Base-by-base conservation (phyloP, 805 yeast species). In the Middelhovenomyces tepae region DNA sequence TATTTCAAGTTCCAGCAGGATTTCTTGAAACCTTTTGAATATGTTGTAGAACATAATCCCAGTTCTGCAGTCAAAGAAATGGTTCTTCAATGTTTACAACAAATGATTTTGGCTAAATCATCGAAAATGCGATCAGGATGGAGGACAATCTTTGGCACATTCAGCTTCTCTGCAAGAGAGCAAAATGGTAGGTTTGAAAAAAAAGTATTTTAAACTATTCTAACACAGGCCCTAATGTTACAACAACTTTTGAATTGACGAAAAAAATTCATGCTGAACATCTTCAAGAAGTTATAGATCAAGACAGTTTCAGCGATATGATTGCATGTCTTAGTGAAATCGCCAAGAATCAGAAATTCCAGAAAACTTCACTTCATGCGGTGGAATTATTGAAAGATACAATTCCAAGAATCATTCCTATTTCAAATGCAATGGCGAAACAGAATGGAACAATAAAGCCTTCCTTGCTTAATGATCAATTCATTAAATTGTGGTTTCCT, bases 1-100 rank as follows among this genome's bases (percentile, higher is more conserved):
- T 95, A 94, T 50, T 91, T 91, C 67, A 86, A 82, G 56, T 91
- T 91, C 62, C 98, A 91, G 56, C 79, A 80, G 47, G 96, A 89
- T 52, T 93, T 91, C 50, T 68, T 91, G 53, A 75, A 77, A 50
- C 98, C 98, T 2, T 91, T 87, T 57, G 84, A 80, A 44, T 78
- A 78, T 51, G 77, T 86, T 15, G 67, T 91, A 46, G 57, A 64
- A 34, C 73, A 84, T 51, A 81, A 83, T 41, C 66, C 67, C 9
- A 74, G 78, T 19, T 54, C 68, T 7, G 80, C 77, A 34, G 89
- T 86, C 17, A 82, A 80, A 51, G 91, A 82, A 36, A 76, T 89
- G 86, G 86, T 84, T 6, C 64, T 91, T 38, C 95, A 87, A 45
- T 87, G 95, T 58, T 70, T 89, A 46, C 74, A 77, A 43, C 89